Evolutionary conservation across 352 stramenopile genomes (phyloP).

Genomic region (Albugo candida): DNA sequence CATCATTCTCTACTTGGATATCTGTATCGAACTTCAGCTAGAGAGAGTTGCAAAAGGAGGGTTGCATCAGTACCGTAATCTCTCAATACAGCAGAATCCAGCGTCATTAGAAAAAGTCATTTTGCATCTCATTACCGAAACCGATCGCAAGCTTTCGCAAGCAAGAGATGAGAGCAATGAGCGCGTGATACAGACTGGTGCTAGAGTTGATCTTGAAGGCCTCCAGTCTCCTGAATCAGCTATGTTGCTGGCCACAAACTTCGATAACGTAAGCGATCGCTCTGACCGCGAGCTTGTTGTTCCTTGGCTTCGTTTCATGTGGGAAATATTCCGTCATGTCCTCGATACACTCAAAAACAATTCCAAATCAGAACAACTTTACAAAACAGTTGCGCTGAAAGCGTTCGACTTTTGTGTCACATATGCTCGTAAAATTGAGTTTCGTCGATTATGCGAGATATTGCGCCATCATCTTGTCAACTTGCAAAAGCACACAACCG

Average conservation of each 20-base stretch:
- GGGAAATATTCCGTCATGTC: conserved; percentile 95
- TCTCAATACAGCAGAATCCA: conserved; percentile 87
- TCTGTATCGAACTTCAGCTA: conserved; percentile 90
- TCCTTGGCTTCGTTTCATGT: conserved; percentile 89
- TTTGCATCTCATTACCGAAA: conserved; percentile 80
- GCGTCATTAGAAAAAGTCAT: conserved; percentile 91
- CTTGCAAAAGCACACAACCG: conserved; percentile 82
- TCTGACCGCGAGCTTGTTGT: conserved; percentile 89
- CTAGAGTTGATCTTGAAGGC: conserved; percentile 81
- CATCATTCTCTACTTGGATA: conserved; percentile 91
- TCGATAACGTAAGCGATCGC: conserved; percentile 87
- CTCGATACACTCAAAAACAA: conserved; percentile 96
- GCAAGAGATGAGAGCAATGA: conserved; percentile 78
- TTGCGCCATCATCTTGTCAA: conserved; percentile 91
- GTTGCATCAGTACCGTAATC: conserved; percentile 95
- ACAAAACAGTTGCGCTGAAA: conserved; percentile 59
- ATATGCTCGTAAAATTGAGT: conserved; percentile 87
- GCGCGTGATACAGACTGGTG: conserved; percentile 54
- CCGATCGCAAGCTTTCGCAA: conserved; percentile 70
- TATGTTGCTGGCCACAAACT: conserved; percentile 93
- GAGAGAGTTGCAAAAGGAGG: conserved; percentile 93
- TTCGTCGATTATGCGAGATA: conserved; percentile 93
- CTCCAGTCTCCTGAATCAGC: conserved; percentile 87
- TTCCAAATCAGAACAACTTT: conserved; percentile 77
- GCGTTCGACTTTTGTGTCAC: conserved; percentile 73